These are phyloP conservation scores for Periconia macrospinosa DNA, from an alignment of 2,329 filamentous ascomycete species.

Conservation along the genomic window DNA sequence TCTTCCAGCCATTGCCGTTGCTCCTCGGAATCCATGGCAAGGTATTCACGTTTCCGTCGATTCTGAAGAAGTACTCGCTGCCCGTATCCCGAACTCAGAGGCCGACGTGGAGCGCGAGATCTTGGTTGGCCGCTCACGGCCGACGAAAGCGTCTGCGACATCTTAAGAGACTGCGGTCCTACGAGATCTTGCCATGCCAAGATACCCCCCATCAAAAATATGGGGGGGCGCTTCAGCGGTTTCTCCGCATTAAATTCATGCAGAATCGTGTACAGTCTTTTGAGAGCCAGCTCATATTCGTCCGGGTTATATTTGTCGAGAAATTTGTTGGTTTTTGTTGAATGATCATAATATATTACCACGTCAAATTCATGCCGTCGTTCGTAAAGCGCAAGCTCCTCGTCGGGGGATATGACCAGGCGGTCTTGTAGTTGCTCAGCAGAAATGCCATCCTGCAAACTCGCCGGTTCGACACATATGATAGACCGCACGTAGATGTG, in stretches of 20 bases:
- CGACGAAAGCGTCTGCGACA: slow-evolving; percentile 57
- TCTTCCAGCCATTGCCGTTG: slow-evolving; percentile 78
- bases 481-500: slow-evolving; percentile 83
- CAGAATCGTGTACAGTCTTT: slow-evolving; percentile 76
- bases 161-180: slow-evolving; percentile 66
- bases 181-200: slow-evolving; percentile 86
- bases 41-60: slow-evolving; percentile 61
- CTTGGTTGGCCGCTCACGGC: slow-evolving; percentile 50
- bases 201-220: slow-evolving; percentile 79
- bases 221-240: slow-evolving; percentile 71
- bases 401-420: slow-evolving; percentile 69
- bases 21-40: slow-evolving; percentile 78
- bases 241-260: slow-evolving; percentile 82
- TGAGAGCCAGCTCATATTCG: slow-evolving; percentile 56
- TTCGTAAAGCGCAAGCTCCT: slow-evolving; percentile 76
- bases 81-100: slow-evolving; percentile 55
- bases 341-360: slow-evolving; percentile 87
- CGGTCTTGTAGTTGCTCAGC: slow-evolving; percentile 68
- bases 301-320: slow-evolving; percentile 50
- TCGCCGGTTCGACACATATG: slow-evolving; percentile 87
- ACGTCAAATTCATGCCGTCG: slow-evolving; percentile 77
- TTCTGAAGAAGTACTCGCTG: slow-evolving; percentile 59
- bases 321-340: slow-evolving; percentile 61
- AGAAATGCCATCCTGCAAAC: slow-evolving; percentile 68
- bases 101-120: slow-evolving; percentile 54